phyloP scores from a whole-genome alignment of 768 basidiomycete species.

The Tubosaeta sp. region DNA sequence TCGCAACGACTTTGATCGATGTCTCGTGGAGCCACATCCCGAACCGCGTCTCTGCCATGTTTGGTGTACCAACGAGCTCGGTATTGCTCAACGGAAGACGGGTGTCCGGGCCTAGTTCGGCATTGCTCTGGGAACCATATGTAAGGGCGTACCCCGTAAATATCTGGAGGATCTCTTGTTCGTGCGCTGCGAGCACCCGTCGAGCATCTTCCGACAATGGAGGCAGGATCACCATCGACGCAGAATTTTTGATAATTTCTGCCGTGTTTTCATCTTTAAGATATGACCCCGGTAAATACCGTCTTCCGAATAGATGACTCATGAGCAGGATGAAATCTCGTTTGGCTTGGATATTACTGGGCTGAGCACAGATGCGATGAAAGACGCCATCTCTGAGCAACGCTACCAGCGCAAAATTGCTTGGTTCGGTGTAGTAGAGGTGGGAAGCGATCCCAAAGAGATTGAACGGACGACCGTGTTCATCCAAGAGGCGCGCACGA shows the following conservation, averaged over 20 bases:
- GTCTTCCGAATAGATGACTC: slow-evolving; percentile 64
- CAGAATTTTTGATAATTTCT: slow-evolving; percentile 39
- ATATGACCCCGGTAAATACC: slow-evolving; percentile 45
- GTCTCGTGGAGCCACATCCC: slow-evolving; percentile 35
- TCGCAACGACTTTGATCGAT: slow-evolving; percentile 37
- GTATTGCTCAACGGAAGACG: slow-evolving; percentile 46
- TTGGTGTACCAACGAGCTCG: slow-evolving; percentile 17
- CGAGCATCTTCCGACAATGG: slow-evolving; percentile 39
- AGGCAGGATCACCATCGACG: slow-evolving; percentile 56
- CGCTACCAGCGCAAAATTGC: slow-evolving; percentile 60
- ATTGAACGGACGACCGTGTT: slow-evolving; percentile 53
- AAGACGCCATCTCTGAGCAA: slow-evolving; percentile 56
- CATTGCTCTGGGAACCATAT: slow-evolving; percentile 39
- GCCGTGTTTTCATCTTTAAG: slow-evolving; percentile 34
- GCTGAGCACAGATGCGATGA: slow-evolving; percentile 50
- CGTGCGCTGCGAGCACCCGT: slow-evolving; percentile 42
- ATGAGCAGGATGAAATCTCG: slow-evolving; percentile 50
- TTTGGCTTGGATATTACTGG: slow-evolving; percentile 38
- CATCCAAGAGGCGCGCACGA: slow-evolving; percentile 49
- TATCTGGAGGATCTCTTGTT: slow-evolving; percentile 46
- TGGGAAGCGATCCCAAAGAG: slow-evolving; percentile 51
- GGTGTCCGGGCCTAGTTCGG: slow-evolving; percentile 39
- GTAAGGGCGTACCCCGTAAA: slow-evolving; percentile 53
- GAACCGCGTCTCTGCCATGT: slow-evolving; percentile 28
- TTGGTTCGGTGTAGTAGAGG: slow-evolving; percentile 63